Base-by-base conservation (phyloP, 169 alveolate species). In the Cryptosporidium bovis region DNA sequence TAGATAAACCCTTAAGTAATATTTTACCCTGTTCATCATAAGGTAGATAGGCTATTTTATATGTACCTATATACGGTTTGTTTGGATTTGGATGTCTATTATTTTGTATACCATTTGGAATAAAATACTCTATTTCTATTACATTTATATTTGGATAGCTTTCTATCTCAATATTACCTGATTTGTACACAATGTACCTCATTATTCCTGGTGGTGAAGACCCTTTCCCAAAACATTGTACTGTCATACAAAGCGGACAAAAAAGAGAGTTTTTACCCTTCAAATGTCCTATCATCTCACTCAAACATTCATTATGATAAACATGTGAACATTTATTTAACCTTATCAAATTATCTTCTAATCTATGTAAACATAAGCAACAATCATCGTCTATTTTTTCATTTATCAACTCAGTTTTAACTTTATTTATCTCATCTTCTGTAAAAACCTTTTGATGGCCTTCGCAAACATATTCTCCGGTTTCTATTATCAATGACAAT, bases 81-180 rank as follows among this genome's bases (percentile, higher is more conserved):
- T 56, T 60, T 40, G 87, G 87, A 27, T 56, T 77, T 20, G 87
- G 87, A 77, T 77, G 87, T 7, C 87, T 34, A 6, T 77, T 16
- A 48, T 77, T 77, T 77, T 77, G 87, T 3, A 77, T 77, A 6
- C 87, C 87, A 40, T 71, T 77, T 36, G 87, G 87, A 62, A 77
- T 77, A 62, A 77, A 77, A 40, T 77, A 77, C n/a, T 77, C 87
- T 36, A 77, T 77, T 77, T 77, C 87, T 33, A 77, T 77, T 0
- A 77, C 87, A 77, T 77, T 77, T 34, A 71, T 77, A 60, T 62
- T 77, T 16, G 87, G 87, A 77, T 77, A 77, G 27, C 77, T 77
- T 60, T 77, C 87, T 24, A 77, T 77, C n/a, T 77, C 87, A 24
- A 77, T 77, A 62, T 77, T 77, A 1, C 87, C 87, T 8, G 87